A percentile compares a stretch with the other conserved stretches of the same genome.
These are phyloP conservation scores for Cystoderma amianthinum DNA, from an alignment of 768 basidiomycete species.

Conservation along the genomic window DNA sequence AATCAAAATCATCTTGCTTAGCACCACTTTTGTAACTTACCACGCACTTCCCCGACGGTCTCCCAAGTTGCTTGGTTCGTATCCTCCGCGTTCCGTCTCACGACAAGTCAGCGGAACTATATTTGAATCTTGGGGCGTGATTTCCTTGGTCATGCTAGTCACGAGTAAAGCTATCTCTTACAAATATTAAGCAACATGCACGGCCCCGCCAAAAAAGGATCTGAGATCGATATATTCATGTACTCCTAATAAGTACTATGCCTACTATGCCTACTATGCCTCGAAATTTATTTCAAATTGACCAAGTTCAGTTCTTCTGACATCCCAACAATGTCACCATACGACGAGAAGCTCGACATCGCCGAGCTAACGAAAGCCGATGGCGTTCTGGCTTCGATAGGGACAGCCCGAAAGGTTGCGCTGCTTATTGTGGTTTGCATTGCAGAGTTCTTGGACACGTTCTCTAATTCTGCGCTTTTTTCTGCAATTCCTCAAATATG, in stretches of 20 bases:
- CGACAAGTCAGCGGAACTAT: too few relatives aligned
- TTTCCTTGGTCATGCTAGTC: too few relatives aligned
- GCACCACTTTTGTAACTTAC: too few relatives aligned
- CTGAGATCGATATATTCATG: too few relatives aligned
- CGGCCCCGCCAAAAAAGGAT: too few relatives aligned
- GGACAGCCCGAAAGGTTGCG: background rate
- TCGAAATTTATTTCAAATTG: background rate
- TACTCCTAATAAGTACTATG: too few relatives aligned
- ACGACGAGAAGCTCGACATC: background rate
- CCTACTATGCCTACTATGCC: background rate
- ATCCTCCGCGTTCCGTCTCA: too few relatives aligned
- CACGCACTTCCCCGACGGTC: too few relatives aligned
- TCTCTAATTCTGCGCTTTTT: background rate
- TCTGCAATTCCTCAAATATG: background rate
- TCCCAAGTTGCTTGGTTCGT: too few relatives aligned
- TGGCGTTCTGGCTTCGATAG: background rate
- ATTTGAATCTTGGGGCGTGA: too few relatives aligned
- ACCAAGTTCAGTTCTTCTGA: background rate
- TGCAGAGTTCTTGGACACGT: constrained; percentile 1
- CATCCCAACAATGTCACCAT: background rate
- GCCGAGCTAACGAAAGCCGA: background rate
- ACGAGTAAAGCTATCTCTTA: too few relatives aligned
- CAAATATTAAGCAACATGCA: background rate
- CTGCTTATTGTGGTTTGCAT: constrained; percentile 15
- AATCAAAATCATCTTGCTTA: too few relatives aligned